These are phyloP conservation scores for Rhizophagus clarus DNA, from an alignment of 192 early-diverging fungal genomes.

Conservation along the genomic window DNA sequence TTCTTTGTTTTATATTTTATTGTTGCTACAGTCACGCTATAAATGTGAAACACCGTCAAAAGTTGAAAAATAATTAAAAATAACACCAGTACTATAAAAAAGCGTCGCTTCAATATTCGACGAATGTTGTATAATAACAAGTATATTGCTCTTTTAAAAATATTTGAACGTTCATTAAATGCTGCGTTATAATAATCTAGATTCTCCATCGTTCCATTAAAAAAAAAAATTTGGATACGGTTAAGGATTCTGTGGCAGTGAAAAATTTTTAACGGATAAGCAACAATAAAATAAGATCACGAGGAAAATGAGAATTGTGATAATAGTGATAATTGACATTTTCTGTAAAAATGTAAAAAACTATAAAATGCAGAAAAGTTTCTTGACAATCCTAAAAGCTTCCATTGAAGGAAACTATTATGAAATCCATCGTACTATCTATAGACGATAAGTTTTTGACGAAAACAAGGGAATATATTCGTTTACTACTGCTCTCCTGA, in stretches of 20 bases:
- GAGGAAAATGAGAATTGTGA: too few species aligned
- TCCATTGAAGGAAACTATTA: conserved; percentile 86
- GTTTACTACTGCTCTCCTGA: background rate
- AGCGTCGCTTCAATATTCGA: background rate
- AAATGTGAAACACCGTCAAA: background rate
- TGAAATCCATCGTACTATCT: conserved; percentile 92
- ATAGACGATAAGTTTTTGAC: conserved; percentile 63
- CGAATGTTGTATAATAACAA: background rate
- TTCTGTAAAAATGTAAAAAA: too few species aligned
- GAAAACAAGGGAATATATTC: too few species aligned
- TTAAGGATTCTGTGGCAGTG: too few species aligned
- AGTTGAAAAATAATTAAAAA: background rate
- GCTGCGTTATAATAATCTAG: background rate
- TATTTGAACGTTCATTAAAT: background rate
- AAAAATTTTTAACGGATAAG: too few species aligned
- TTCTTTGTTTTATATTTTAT: conserved; percentile 52
- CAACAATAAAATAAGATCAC: too few species aligned
- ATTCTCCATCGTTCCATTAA: background rate
- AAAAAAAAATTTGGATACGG: too few species aligned
- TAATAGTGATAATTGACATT: too few species aligned
- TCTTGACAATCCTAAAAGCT: conserved; percentile 65
- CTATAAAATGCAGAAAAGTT: conserved; percentile 64
- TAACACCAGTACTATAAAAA: background rate
- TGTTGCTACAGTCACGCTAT: background rate
- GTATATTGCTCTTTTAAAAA: background rate